Base-by-base conservation (phyloP, 192 early-diverging fungal genomes). In the Powellomyces hirtus region DNA sequence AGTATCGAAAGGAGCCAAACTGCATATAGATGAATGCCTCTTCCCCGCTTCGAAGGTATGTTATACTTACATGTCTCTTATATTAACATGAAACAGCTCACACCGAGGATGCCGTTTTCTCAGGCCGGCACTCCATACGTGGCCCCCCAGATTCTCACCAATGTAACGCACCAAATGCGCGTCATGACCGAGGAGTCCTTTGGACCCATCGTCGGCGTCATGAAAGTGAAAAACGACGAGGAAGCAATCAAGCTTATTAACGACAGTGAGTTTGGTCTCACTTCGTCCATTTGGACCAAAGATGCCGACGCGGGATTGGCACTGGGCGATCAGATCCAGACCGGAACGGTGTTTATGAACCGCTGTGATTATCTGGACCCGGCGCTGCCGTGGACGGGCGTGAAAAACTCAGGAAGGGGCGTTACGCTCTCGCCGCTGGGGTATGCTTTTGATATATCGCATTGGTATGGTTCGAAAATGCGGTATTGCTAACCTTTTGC, bases 181-280 rank as follows among this genome's bases (percentile, higher is more conserved):
- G 75, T 94, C 11, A 92, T 92, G 90, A 87, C 64, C 4, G 90
- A 94, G 59, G 92, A 94, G 44, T 88, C 89, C 11, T 94, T 94
- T 84, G 92, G 92, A 0, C 92, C 92, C 30, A 83, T 92, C 31
- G 80, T 91, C 60, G 88, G 87, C 13, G 86, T 94, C 37, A 88
- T 91, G 85, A 20, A 44, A 26, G 77, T 79, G 4, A 26, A 67
- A 4, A 85, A 84, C 7, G 90, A 92, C 59, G 83, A 86, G 26
- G 90, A 92, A 69, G 92, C 92, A 5, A 76, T 94, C 31, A 65
- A 64, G 6, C 66, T 91, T 27, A 94, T 94, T 87, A 94, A 94
- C 62, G 92, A 94, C 68, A 85, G 81, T 13, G 77, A 84, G 27
- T 94, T 86, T 73, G 92, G 92, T 10, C 68, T 94, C 30, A 91